Conservation (phyloP, 345 rosid species). For the Melaleuca alternifolia region DNA sequence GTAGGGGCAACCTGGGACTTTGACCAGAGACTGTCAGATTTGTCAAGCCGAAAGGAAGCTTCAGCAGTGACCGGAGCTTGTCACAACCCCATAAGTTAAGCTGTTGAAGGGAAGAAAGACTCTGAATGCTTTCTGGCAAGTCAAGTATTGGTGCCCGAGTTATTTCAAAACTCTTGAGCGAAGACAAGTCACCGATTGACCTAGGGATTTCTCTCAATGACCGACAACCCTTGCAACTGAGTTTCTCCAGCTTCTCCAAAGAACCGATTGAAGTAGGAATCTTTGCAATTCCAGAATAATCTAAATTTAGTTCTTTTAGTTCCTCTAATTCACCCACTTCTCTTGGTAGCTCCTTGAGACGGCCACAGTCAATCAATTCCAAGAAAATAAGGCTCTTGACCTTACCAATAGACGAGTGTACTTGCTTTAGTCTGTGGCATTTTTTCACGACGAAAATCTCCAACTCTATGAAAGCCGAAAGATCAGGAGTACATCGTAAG, state of each 20-base stretch:
- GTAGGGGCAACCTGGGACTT: too few relatives aligned
- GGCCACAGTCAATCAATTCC: fast-evolving
- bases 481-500: background rate
- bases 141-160: too few relatives aligned
- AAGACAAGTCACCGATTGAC: background rate
- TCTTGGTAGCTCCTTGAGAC: fast-evolving
- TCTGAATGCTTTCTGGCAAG: background rate
- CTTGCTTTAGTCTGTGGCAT: fast-evolving
- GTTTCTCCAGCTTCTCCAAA: background rate
- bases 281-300: fast-evolving
- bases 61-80: fast-evolving
- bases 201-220: background rate
- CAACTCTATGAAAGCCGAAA: background rate
- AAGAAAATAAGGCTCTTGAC: background rate
- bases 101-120: background rate
- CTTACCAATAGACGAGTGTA: background rate
- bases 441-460: fast-evolving
- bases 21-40: too few relatives aligned
- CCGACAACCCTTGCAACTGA: fast-evolving
- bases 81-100: fast-evolving
- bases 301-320: background rate
- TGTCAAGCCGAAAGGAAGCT: too few relatives aligned
- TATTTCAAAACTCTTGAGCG: background rate
- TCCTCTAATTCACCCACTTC: background rate
- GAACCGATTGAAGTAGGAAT: background rate